phyloP scores from a whole-genome alignment of 345 rosid genomes.

The Adansonia digitata region DNA sequence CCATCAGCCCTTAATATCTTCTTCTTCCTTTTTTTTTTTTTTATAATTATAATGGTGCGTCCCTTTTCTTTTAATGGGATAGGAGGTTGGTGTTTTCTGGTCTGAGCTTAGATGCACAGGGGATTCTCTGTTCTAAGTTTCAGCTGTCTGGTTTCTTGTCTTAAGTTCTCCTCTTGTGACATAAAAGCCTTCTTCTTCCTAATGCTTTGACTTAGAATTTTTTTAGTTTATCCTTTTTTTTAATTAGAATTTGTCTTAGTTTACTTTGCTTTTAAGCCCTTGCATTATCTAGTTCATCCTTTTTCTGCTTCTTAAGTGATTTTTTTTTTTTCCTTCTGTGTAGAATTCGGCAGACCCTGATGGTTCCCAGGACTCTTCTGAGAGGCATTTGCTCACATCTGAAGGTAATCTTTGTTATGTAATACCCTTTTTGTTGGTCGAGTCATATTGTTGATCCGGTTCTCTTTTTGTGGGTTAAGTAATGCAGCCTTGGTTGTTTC shows the following conservation, averaged over 20 bases:
- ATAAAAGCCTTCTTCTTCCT: neutral
- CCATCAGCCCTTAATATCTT: neutral
- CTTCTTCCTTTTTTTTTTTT: too few species aligned
- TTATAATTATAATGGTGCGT: neutral
- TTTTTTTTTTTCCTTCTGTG: conserved; percentile 21
- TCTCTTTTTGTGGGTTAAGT: neutral
- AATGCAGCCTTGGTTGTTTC: neutral
- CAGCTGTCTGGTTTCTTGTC: neutral
- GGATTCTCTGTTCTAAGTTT: neutral
- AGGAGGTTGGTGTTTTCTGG: neutral
- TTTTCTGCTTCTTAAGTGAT: neutral
- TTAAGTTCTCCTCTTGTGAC: neutral
- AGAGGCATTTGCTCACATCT: conserved; percentile 19
- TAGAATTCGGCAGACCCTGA: conserved; percentile 40
- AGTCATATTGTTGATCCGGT: neutral
- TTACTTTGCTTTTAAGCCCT: neutral
- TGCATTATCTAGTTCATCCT: neutral
- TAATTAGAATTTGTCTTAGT: too few species aligned
- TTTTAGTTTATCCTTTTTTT: too few species aligned
- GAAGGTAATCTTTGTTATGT: conserved; percentile 42
- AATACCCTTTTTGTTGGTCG: neutral
- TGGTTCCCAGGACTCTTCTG: conserved; percentile 30
- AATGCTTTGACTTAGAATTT: neutral
- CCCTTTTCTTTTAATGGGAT: neutral
- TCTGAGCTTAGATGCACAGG: neutral